Percentiles rank a stretch among this genome's conserved stretches.
These are phyloP conservation scores for Chalciporus pseudorubinellus DNA, from an alignment of 768 basidiomycete genomes.

Conservation along the genomic window DNA sequence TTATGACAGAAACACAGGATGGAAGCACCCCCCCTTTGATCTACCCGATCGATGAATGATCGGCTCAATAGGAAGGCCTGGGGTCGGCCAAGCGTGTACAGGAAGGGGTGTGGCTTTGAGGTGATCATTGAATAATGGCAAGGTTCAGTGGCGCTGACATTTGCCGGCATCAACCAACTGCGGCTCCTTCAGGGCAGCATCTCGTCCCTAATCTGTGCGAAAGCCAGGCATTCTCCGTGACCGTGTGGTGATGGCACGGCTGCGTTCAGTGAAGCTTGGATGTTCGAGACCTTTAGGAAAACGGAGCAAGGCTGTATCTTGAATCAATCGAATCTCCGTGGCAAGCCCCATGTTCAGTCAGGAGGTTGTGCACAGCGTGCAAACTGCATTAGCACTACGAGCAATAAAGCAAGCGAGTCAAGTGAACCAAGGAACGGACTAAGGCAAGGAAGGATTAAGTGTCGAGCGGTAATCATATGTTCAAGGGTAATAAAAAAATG, in stretches of 20 bases:
- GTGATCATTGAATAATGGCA: conserved; percentile 20
- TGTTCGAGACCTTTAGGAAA: background rate
- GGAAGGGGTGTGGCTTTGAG: conserved; percentile 15
- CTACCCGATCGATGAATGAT: conserved; percentile 4
- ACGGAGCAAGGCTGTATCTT: conserved; percentile 12
- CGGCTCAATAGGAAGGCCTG: conserved; percentile 4
- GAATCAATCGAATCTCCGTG: background rate
- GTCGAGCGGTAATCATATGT: background rate
- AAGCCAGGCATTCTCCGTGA: background rate
- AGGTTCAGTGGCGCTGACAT: conserved; percentile 28
- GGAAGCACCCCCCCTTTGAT: background rate
- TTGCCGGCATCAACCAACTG: conserved; percentile 12
- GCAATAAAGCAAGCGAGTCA: conserved; percentile 7
- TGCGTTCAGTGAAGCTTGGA: background rate
- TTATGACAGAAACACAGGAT: background rate
- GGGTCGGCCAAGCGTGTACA: conserved; percentile 5
- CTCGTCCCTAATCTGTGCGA: background rate
- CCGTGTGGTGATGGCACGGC: background rate
- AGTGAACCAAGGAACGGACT: conserved; percentile 11
- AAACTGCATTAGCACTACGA: conserved; percentile 1
- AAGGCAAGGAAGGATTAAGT: conserved; percentile 5
- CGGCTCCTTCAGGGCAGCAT: conserved; percentile 11
- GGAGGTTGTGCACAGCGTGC: conserved; percentile 11
- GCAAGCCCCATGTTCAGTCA: conserved; percentile 15
- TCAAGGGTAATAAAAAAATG: background rate